These are phyloP conservation scores for Cnidoscolus chayamansa DNA, from an alignment of 441 rosid species.

Conservation along the genomic window DNA sequence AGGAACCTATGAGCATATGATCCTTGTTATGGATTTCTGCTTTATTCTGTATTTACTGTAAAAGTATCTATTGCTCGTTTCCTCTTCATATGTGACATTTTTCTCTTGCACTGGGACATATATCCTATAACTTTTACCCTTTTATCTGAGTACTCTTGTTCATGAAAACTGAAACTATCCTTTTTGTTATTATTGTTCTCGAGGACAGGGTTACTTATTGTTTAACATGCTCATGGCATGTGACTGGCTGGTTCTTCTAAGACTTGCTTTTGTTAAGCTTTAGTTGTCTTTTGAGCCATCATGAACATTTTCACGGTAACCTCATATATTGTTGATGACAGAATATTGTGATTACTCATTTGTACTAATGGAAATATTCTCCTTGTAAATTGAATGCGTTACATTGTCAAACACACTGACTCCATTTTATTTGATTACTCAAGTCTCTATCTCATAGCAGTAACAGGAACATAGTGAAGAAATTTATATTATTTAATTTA, in stretches of 20 bases:
- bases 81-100: not conserved
- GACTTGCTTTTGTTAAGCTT: not conserved
- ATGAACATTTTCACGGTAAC: not conserved
- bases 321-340: not conserved
- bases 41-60: not conserved
- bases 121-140: not conserved
- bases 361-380: not conserved
- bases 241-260: no score
- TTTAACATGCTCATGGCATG: not conserved
- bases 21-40: constrained; percentile 2
- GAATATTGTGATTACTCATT: not conserved
- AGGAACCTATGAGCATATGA: constrained; percentile 6
- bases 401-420: not conserved
- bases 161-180: not conserved
- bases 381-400: not conserved
- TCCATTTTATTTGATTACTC: not conserved
- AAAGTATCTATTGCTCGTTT: not conserved
- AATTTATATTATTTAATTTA: not conserved
- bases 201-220: not conserved
- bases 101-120: not conserved
- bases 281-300: not conserved
- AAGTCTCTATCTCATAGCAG: not conserved
- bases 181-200: not conserved
- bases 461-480: not conserved
- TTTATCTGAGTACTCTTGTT: no score